Percentiles rank a stretch among this genome's conserved stretches.
Conservation (phyloP, 129 eudicot species). For the Escallonia rubra region DNA sequence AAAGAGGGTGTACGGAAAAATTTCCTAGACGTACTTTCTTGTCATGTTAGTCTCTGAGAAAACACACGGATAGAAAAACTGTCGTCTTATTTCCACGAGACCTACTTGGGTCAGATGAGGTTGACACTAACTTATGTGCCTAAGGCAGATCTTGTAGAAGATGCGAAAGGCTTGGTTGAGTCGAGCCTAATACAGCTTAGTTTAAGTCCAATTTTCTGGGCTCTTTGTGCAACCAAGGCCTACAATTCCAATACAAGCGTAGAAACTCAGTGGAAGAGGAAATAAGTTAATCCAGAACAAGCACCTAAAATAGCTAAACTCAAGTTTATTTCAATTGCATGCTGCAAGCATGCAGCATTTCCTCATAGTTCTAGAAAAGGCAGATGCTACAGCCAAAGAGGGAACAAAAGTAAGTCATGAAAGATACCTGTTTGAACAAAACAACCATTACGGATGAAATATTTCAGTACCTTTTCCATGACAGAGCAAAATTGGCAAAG, state of each 20-base stretch:
- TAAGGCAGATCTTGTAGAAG: too few relatives aligned
- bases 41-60: too few relatives aligned
- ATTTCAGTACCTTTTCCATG: slow-evolving; percentile 62
- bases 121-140: too few relatives aligned
- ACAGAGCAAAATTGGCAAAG: slow-evolving; percentile 80
- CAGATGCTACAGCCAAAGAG: background rate
- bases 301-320: background rate
- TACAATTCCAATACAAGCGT: background rate
- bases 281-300: background rate
- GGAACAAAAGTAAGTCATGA: background rate
- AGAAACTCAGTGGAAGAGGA: background rate
- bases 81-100: too few relatives aligned
- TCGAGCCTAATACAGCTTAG: too few relatives aligned
- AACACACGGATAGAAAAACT: too few relatives aligned
- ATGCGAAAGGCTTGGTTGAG: too few relatives aligned
- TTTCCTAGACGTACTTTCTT: too few relatives aligned
- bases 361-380: background rate
- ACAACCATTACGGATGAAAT: background rate
- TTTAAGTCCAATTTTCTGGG: background rate
- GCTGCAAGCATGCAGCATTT: background rate
- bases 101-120: too few relatives aligned
- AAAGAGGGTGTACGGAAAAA: too few relatives aligned
- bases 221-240: background rate
- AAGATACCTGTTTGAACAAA: background rate
- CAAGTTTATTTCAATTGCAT: background rate